These are phyloP conservation scores for Talaromyces rugulosus DNA, from an alignment of 2,329 filamentous ascomycete genomes.

Conservation along the genomic window DNA sequence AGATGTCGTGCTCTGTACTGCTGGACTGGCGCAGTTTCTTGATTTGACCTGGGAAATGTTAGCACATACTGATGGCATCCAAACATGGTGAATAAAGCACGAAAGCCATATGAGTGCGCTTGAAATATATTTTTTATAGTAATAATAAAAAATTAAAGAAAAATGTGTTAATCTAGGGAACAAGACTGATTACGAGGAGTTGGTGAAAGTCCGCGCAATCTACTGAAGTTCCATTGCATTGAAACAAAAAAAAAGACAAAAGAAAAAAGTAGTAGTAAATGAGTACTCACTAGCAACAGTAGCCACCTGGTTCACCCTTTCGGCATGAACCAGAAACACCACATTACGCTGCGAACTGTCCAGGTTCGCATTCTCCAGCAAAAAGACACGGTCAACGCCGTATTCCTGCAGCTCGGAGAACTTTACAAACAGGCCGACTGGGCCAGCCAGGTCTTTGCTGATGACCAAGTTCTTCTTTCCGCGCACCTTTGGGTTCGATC, in stretches of 20 bases:
- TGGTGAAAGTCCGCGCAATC: slow-evolving; percentile 51
- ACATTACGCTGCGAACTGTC: slow-evolving; percentile 94
- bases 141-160: not conserved
- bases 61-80: slow-evolving; percentile 56
- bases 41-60: slow-evolving; percentile 72
- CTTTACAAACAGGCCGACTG: slow-evolving; percentile 86
- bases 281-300: slow-evolving; percentile 74
- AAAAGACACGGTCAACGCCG: slow-evolving; percentile 95
- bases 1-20: slow-evolving; percentile 90
- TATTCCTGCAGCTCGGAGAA: slow-evolving; percentile 95
- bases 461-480: slow-evolving; percentile 98
- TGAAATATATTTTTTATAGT: slow-evolving; percentile 11
- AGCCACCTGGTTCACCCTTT: slow-evolving; percentile 79
- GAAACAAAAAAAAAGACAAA: slow-evolving; percentile 5
- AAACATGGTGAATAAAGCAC: slow-evolving; percentile 29
- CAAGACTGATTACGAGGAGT: slow-evolving; percentile 57
- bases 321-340: slow-evolving; percentile 86
- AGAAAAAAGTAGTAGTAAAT: slow-evolving; percentile 4
- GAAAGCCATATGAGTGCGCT: slow-evolving; percentile 43
- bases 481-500: slow-evolving; percentile 65
- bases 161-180: slow-evolving; percentile 45
- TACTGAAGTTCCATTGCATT: slow-evolving; percentile 50
- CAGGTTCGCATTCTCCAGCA: slow-evolving; percentile 91
- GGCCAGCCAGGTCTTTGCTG: slow-evolving; percentile 83
- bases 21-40: slow-evolving; percentile 83